A percentile compares a stretch with the other conserved stretches of the same genome.
These are phyloP conservation scores for Cystobasidiaceae sp. DNA, from an alignment of 1,284 basidiomycete genomes.

Conservation along the genomic window DNA sequence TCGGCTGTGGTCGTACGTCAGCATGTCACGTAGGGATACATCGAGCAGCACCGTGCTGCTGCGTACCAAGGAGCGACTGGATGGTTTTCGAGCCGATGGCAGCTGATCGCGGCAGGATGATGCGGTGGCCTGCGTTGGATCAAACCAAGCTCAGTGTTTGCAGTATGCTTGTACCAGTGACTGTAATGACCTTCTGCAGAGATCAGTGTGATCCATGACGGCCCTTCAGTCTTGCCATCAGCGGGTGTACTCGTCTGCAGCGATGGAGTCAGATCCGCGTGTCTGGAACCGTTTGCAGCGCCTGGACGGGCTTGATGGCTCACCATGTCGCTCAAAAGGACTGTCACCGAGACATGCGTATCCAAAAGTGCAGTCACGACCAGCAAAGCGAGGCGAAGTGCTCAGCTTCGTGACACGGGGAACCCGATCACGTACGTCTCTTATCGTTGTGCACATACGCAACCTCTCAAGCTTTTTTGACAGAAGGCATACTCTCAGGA, in stretches of 20 bases:
- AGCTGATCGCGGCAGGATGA: slow-evolving; percentile 22
- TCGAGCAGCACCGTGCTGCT: neutral
- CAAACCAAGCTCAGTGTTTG: neutral
- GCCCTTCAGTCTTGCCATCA: neutral
- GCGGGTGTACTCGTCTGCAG: neutral
- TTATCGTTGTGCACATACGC: neutral
- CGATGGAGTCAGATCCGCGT: too few relatives aligned
- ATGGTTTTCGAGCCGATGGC: slow-evolving; percentile 28
- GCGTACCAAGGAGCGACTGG: neutral
- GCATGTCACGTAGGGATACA: neutral
- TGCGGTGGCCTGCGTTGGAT: neutral
- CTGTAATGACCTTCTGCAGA: slow-evolving; percentile 22
- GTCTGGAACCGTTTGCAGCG: neutral
- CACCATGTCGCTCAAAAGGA: neutral
- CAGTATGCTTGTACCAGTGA: neutral
- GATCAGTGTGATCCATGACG: slow-evolving; percentile 17
- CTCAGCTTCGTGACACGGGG: too few relatives aligned
- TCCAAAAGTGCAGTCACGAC: too few relatives aligned
- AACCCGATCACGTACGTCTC: neutral
- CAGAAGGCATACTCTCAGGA: neutral
- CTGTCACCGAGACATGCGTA: too few relatives aligned
- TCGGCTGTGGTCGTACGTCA: slow-evolving; percentile 15
- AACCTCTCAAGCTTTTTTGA: neutral
- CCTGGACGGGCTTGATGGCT: too few relatives aligned
- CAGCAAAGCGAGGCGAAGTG: too few relatives aligned